Conservation (phyloP, 495 filamentous ascomycete genomes). For the Penicillium egyptiacum region DNA sequence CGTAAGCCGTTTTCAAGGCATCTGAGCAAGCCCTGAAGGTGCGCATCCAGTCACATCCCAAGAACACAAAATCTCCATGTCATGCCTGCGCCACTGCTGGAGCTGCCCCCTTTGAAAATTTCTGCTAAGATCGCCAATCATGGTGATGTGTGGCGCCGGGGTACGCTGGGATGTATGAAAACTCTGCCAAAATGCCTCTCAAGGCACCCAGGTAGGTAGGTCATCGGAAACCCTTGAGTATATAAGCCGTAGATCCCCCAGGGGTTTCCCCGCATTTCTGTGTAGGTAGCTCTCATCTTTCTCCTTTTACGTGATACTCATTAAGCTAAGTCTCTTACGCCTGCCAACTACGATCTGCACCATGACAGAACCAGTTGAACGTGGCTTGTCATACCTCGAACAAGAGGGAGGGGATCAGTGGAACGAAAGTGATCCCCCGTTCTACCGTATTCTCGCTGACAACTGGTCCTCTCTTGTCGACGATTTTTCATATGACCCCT, state of each 20-base stretch:
- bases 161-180: background rate
- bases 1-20: slow-evolving; percentile 1
- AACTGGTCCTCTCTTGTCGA: background rate
- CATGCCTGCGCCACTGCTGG: slow-evolving; percentile 5
- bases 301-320: background rate
- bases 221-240: background rate
- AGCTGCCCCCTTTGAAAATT: background rate
- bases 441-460: background rate
- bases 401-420: background rate
- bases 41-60: background rate
- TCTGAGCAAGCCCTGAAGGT: background rate
- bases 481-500: background rate
- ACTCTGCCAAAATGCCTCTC: background rate
- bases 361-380: background rate
- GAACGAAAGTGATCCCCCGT: background rate
- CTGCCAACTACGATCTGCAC: background rate
- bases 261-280: background rate
- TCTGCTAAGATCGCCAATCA: background rate
- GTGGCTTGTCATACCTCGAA: background rate
- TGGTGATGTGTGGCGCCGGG: background rate
- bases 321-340: background rate
- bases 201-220: slow-evolving; percentile 7
- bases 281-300: background rate
- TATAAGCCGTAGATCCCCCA: slow-evolving; percentile 3
- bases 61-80: background rate